Percentiles rank a stretch among this genome's conserved stretches.
These are phyloP conservation scores for Psilocybe cyanescens DNA, from an alignment of 768 basidiomycete species.

Conservation along the genomic window DNA sequence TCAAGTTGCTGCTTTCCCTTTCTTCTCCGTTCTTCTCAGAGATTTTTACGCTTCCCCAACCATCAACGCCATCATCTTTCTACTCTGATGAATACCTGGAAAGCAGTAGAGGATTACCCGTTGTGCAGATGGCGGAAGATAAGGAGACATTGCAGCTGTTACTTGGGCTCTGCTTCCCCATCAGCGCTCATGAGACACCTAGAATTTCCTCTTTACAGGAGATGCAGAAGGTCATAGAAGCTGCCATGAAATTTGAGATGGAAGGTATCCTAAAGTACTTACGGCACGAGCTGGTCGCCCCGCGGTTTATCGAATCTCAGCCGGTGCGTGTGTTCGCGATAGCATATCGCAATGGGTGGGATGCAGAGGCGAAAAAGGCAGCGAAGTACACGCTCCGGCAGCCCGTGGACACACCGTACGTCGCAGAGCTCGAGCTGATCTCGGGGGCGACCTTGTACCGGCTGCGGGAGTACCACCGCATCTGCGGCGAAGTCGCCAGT, in stretches of 20 bases:
- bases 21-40: conserved; percentile 62
- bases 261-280: conserved; percentile 41
- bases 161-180: conserved; percentile 52
- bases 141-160: conserved; percentile 42
- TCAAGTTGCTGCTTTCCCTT: conserved; percentile 55
- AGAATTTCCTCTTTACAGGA: conserved; percentile 40
- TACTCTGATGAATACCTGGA: conserved; percentile 27
- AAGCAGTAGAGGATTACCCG: conserved; percentile 38
- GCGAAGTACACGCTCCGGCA: conserved; percentile 38
- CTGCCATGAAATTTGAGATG: conserved; percentile 57
- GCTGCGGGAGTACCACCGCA: conserved; percentile 43
- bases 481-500: conserved; percentile 39
- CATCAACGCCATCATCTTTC: conserved; percentile 25
- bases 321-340: conserved; percentile 48
- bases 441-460: conserved; percentile 43
- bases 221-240: conserved; percentile 44
- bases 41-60: conserved; percentile 57
- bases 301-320: conserved; percentile 38
- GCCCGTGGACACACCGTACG: conserved; percentile 27
- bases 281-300: conserved; percentile 30
- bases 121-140: conserved; percentile 54
- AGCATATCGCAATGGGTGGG: conserved; percentile 43
- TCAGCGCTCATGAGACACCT: conserved; percentile 36
- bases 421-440: conserved; percentile 45
- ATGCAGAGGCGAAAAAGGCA: conserved; percentile 34